Conservation (phyloP, 1,139 yeast genomes). For the Geotrichum phurueaensis region DNA sequence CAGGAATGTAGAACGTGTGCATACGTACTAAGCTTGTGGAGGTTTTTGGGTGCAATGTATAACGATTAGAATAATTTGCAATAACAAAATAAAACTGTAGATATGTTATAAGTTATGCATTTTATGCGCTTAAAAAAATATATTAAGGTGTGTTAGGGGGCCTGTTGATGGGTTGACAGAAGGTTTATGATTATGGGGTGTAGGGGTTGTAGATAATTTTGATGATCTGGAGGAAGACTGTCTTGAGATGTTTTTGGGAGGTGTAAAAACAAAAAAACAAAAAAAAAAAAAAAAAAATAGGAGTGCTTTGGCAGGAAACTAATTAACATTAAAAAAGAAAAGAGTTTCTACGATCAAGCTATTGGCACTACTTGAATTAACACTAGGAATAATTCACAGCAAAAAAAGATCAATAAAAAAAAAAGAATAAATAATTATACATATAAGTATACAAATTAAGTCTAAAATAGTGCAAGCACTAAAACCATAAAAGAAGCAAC, state of each 20-base stretch:
- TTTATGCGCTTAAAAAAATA: background rate
- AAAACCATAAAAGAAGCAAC: background rate
- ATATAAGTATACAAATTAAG: background rate
- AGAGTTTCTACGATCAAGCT: background rate
- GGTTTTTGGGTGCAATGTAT: background rate
- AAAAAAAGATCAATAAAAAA: too few species aligned
- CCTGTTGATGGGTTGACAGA: background rate
- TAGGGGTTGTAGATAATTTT: background rate
- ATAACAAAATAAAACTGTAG: background rate
- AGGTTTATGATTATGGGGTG: background rate
- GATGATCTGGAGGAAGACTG: background rate
- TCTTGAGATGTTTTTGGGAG: background rate
- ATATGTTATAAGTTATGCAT: background rate
- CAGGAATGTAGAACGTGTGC: background rate
- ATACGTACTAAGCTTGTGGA: background rate
- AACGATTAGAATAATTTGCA: background rate
- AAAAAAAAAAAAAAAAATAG: too few species aligned
- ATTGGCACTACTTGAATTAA: too few species aligned
- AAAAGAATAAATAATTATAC: background rate
- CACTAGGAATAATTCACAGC: too few species aligned
- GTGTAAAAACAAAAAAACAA: background rate
- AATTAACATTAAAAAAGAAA: background rate
- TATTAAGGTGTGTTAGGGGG: background rate
- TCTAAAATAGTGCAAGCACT: background rate
- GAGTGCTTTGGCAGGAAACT: background rate